phyloP scores from a whole-genome alignment of 2,329 filamentous ascomycete species.

The Nigrospora sphaerica region DNA sequence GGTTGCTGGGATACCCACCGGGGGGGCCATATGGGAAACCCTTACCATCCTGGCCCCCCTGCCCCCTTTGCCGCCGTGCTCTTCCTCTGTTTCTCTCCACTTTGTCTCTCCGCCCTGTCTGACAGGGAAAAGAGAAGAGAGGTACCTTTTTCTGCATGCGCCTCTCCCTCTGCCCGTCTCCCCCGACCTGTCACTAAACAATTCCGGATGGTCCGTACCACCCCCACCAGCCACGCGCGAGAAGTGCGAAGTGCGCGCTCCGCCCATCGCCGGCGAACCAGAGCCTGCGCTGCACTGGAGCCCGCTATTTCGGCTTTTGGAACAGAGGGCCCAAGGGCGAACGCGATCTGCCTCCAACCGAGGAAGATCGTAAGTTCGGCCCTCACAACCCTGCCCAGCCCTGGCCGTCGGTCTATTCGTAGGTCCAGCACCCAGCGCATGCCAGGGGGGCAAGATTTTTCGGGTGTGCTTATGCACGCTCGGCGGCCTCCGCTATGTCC shows the following conservation, averaged over 20 bases:
- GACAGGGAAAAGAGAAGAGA: background rate
- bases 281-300: background rate
- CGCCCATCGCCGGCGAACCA: conserved; percentile 1
- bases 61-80: background rate
- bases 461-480: too few relatives aligned
- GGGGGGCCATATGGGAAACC: too few relatives aligned
- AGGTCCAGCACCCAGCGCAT: too few relatives aligned
- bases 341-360: too few relatives aligned
- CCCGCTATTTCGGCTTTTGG: conserved; percentile 1
- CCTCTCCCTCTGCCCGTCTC: background rate
- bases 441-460: too few relatives aligned
- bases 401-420: too few relatives aligned
- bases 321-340: background rate
- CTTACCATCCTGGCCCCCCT: too few relatives aligned
- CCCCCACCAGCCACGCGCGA: background rate
- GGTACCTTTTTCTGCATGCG: background rate
- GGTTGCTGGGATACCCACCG: too few relatives aligned
- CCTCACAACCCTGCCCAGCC: too few relatives aligned
- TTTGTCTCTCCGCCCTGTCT: background rate
- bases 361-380: too few relatives aligned
- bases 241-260: background rate
- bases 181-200: background rate
- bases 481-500: too few relatives aligned
- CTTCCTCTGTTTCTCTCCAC: background rate
- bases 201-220: background rate